phyloP scores from a whole-genome alignment of 2,329 filamentous ascomycete genomes.

The Lasiodiplodia sp. region DNA sequence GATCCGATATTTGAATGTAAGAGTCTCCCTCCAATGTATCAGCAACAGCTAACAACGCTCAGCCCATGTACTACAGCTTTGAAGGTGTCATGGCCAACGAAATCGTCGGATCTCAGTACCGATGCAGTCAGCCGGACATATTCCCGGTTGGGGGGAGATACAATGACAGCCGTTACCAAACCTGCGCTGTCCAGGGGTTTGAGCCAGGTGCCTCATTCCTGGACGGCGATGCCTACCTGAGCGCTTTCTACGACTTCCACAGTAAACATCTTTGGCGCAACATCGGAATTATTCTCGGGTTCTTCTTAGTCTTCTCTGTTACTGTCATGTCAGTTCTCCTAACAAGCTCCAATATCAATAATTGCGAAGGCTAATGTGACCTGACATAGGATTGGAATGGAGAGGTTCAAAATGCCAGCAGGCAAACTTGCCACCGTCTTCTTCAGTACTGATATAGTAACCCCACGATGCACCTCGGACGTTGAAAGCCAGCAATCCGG shows the following conservation, averaged over 20 bases:
- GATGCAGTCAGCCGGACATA: not conserved
- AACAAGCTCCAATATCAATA: not conserved
- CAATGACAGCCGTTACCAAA: not conserved
- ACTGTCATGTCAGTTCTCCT: not conserved
- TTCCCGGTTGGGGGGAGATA: not conserved
- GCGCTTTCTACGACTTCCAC: slow-evolving; percentile 3
- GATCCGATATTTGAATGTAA: not conserved
- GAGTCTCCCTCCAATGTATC: not conserved
- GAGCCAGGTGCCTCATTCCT: not conserved
- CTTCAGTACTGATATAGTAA: not conserved
- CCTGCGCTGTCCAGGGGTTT: not conserved
- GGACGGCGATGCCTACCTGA: not conserved
- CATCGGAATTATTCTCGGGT: not conserved
- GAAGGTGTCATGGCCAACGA: not conserved
- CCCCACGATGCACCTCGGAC: not conserved
- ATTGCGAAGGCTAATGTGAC: not conserved
- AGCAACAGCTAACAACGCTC: not conserved
- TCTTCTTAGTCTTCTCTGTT: not conserved
- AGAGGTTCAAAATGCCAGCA: not conserved
- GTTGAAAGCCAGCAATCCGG: not conserved
- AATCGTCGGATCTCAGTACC: not conserved
- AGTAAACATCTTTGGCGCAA: not conserved
- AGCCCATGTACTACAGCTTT: slow-evolving; percentile 8
- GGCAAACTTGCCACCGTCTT: not conserved
- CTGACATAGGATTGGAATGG: not conserved